Percentiles rank a stretch among this genome's conserved stretches.
These are phyloP conservation scores for Sphenostylis stenocarpa DNA, from an alignment of 306 rosid genomes.

Conservation along the genomic window DNA sequence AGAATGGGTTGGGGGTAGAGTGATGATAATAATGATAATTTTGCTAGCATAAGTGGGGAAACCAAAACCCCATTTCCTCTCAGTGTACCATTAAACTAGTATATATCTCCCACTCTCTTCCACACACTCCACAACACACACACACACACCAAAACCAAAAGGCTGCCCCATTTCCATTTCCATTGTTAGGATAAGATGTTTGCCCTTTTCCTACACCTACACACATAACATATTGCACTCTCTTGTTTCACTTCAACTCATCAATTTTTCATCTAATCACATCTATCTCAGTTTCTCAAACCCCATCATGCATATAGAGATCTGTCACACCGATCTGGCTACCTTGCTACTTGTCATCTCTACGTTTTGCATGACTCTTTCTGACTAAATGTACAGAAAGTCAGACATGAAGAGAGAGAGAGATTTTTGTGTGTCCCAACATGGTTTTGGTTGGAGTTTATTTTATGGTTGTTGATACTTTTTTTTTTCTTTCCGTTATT, in stretches of 20 bases:
- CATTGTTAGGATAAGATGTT: too few relatives aligned
- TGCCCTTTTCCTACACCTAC: neutral
- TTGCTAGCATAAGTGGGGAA: slow-evolving; percentile 7
- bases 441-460: slow-evolving; percentile 2
- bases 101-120: neutral
- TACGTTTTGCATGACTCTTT: neutral
- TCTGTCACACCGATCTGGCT: neutral
- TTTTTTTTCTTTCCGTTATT: neutral
- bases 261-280: too few relatives aligned
- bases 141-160: neutral
- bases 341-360: neutral
- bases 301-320: neutral
- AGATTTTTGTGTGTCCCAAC: neutral
- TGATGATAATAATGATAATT: neutral
- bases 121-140: neutral
- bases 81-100: neutral
- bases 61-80: neutral
- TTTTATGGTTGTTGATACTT: neutral
- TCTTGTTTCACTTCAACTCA: neutral
- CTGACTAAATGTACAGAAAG: neutral
- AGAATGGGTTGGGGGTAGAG: neutral
- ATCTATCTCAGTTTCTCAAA: neutral
- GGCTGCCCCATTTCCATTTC: neutral
- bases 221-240: neutral
- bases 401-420: slow-evolving; percentile 6